Conservation (phyloP, 2,329 filamentous ascomycete species). For the Penicillium digitatum region DNA sequence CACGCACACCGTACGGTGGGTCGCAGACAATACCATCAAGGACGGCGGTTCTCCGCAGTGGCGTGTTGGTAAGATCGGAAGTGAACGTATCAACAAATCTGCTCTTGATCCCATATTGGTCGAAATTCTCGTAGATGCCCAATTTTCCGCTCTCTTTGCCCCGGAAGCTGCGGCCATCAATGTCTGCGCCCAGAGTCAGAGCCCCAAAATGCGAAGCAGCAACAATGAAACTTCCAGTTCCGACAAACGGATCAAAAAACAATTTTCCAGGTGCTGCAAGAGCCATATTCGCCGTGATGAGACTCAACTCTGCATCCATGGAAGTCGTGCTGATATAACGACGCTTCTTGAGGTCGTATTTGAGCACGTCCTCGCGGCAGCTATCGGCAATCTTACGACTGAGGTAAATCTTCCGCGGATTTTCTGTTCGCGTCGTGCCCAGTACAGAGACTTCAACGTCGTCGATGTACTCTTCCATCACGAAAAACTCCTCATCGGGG, state of each 20-base stretch:
- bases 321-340: slow-evolving; percentile 92
- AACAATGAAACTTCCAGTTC: slow-evolving; percentile 87
- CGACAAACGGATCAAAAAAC: slow-evolving; percentile 93
- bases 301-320: slow-evolving; percentile 91
- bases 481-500: slow-evolving; percentile 68
- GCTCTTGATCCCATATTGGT: slow-evolving; percentile 69
- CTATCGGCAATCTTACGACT: slow-evolving; percentile 67
- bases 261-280: slow-evolving; percentile 76
- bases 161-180: slow-evolving; percentile 83
- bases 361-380: slow-evolving; percentile 63
- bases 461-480: slow-evolving; percentile 77
- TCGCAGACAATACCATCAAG: slow-evolving; percentile 94
- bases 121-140: slow-evolving; percentile 66
- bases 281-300: slow-evolving; percentile 88
- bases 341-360: slow-evolving; percentile 87
- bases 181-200: slow-evolving; percentile 78
- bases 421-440: slow-evolving; percentile 41
- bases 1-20: slow-evolving; percentile 90
- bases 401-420: slow-evolving; percentile 63
- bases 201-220: slow-evolving; percentile 90
- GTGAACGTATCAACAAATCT: slow-evolving; percentile 74
- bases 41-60: slow-evolving; percentile 58
- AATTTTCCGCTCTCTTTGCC: slow-evolving; percentile 49
- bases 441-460: slow-evolving; percentile 32
- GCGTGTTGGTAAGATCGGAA: slow-evolving; percentile 83